Percentiles rank a stretch among this genome's conserved stretches.
phyloP scores from a whole-genome alignment of 352 stramenopile species.

The Phytopythium boreale region DNA sequence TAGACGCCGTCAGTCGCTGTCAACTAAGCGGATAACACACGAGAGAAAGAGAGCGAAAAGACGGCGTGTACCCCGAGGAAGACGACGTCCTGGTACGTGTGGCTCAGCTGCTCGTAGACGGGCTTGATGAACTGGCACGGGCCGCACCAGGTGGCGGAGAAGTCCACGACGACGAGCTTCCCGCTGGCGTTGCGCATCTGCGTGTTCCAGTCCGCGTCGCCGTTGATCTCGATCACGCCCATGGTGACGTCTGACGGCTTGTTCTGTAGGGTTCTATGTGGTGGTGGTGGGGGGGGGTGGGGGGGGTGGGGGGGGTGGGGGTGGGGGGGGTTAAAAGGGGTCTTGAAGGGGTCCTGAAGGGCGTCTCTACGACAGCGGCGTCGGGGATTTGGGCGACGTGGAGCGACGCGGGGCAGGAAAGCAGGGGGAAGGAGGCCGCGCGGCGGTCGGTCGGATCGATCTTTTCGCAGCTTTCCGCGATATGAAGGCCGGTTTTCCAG shows the following conservation, averaged over 20 bases:
- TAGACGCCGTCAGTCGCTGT: background rate
- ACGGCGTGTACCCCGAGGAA: constrained; percentile 61
- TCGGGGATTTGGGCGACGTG: too few relatives aligned
- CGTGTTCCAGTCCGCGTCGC: constrained; percentile 78
- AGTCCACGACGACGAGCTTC: constrained; percentile 90
- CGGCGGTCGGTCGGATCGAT: too few relatives aligned
- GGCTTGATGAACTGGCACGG: constrained; percentile 89
- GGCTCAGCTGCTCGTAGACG: constrained; percentile 74
- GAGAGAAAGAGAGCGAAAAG: background rate
- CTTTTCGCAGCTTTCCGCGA: too few relatives aligned
- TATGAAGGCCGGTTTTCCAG: too few relatives aligned
- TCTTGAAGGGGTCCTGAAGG: too few relatives aligned
- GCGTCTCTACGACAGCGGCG: too few relatives aligned
- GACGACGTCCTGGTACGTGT: constrained; percentile 83
- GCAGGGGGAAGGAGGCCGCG: too few relatives aligned
- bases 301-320: too few relatives aligned
- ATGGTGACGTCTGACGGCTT: constrained; percentile 22
- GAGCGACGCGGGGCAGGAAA: too few relatives aligned
- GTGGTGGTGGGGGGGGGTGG: too few relatives aligned
- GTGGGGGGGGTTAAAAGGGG: too few relatives aligned
- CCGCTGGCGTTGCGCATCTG: constrained; percentile 67
- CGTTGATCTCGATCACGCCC: constrained; percentile 67
- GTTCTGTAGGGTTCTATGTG: too few relatives aligned
- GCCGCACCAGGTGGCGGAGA: constrained; percentile 82
- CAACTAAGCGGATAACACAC: background rate